Percentiles rank a stretch among this genome's conserved stretches.
phyloP scores from a whole-genome alignment of 1,284 basidiomycete genomes.

The Phlebopus sp. region DNA sequence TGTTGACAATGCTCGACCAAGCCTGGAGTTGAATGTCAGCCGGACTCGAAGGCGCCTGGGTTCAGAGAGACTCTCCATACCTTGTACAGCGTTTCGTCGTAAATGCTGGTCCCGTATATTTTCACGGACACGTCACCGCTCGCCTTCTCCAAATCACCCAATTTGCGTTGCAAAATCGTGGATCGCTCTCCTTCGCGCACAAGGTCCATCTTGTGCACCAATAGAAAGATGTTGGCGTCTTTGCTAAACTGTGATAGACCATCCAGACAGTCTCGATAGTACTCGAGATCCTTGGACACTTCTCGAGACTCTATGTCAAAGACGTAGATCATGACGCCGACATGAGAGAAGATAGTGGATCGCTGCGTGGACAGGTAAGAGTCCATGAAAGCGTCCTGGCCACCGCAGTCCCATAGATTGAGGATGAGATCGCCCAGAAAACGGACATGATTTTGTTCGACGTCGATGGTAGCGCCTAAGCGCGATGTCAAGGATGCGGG shows the following conservation, averaged over 20 bases:
- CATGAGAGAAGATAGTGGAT: slow-evolving; percentile 91
- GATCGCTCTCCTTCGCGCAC: slow-evolving; percentile 58
- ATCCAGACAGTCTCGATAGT: slow-evolving; percentile 84
- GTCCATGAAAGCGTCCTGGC: slow-evolving; percentile 97
- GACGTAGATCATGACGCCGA: slow-evolving; percentile 97
- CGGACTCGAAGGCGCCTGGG: neutral
- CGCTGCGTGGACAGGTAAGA: slow-evolving; percentile 90
- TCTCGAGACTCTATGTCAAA: slow-evolving; percentile 88
- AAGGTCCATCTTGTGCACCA: slow-evolving; percentile 97
- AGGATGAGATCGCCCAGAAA: slow-evolving; percentile 93
- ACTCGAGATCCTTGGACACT: slow-evolving; percentile 76
- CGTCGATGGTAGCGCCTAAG: slow-evolving; percentile 94
- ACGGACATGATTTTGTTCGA: slow-evolving; percentile 96
- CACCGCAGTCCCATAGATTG: slow-evolving; percentile 98
- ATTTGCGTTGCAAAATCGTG: slow-evolving; percentile 65
- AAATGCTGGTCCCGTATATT: slow-evolving; percentile 95
- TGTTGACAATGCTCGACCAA: slow-evolving; percentile 97
- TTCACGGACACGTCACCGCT: slow-evolving; percentile 58
- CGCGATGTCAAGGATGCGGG: slow-evolving; percentile 89
- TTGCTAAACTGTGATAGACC: slow-evolving; percentile 75
- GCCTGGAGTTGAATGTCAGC: slow-evolving; percentile 53
- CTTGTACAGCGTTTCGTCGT: slow-evolving; percentile 96
- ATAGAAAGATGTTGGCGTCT: slow-evolving; percentile 83
- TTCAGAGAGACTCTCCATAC: slow-evolving; percentile 41
- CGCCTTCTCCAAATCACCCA: slow-evolving; percentile 62